These are phyloP conservation scores for Fusarium annulatum DNA, from an alignment of 2,329 filamentous ascomycete genomes.

Conservation along the genomic window DNA sequence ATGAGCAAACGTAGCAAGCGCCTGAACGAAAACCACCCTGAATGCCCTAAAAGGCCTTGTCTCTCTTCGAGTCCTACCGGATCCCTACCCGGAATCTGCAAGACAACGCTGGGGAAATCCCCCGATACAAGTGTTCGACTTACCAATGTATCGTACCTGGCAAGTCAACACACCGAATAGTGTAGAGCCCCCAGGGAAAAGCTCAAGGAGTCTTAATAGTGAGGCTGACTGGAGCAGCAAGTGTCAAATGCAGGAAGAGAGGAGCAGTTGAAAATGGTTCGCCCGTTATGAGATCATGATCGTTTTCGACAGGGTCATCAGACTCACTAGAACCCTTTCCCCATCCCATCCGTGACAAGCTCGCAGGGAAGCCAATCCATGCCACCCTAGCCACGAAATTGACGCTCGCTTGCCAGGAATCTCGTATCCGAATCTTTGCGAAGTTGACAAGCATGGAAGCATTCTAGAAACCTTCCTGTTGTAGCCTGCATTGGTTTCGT, in stretches of 20 bases:
- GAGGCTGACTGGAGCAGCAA: constrained; percentile 29
- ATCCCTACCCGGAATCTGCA: constrained; percentile 26
- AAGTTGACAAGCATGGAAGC: constrained; percentile 22
- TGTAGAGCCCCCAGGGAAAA: not conserved
- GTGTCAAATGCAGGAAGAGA: not conserved
- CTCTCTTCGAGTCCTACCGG: constrained; percentile 22
- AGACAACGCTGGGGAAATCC: constrained; percentile 10
- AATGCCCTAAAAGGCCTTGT: constrained; percentile 21
- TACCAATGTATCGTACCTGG: not conserved
- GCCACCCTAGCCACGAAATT: constrained; percentile 1
- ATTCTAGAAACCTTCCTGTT: constrained; percentile 44
- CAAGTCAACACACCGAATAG: constrained; percentile 8
- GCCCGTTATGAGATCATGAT: constrained; percentile 15
- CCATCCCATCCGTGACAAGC: constrained; percentile 11
- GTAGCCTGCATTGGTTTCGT: constrained; percentile 27
- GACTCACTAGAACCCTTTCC: constrained; percentile 8
- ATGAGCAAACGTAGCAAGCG: constrained; percentile 4
- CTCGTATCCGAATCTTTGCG: constrained; percentile 14
- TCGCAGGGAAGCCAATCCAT: constrained; percentile 17
- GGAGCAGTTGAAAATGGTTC: constrained; percentile 13
- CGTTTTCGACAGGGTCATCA: constrained; percentile 5
- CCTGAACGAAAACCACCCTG: constrained; percentile 16
- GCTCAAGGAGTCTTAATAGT: constrained; percentile 11
- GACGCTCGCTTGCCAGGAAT: constrained; percentile 16
- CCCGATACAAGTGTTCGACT: constrained; percentile 5